Conservation (phyloP, 176 grass and related monocot species). For the Bromus sterilis region DNA sequence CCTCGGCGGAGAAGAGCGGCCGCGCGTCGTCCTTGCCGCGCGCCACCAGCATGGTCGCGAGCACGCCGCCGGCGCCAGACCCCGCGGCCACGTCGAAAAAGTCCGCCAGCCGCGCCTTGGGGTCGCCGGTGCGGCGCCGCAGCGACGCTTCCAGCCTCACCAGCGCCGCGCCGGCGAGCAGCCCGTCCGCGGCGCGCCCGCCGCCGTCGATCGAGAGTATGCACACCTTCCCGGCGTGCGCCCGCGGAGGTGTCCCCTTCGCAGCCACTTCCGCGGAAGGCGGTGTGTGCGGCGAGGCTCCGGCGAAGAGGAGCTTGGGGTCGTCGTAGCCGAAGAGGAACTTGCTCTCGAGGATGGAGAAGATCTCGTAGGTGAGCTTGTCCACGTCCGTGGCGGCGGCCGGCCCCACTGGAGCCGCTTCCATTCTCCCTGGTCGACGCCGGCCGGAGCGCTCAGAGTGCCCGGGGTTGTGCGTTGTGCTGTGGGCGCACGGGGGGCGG, state of each 20-base stretch:
- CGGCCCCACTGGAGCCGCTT: slow-evolving; percentile 5
- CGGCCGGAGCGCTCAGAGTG: neutral
- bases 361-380: slow-evolving; percentile 96
- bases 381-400: slow-evolving; percentile 48
- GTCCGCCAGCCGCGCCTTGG: slow-evolving; percentile 47
- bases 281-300: neutral
- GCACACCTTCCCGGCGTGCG: slow-evolving; percentile 39
- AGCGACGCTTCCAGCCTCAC: slow-evolving; percentile 65
- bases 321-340: slow-evolving; percentile 90
- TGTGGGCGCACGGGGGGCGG: slow-evolving; percentile 7
- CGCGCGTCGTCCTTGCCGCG: slow-evolving; percentile 38
- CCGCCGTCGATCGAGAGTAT: slow-evolving; percentile 94
- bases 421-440: neutral
- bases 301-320: slow-evolving; percentile 51
- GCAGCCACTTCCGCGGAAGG: neutral
- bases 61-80: slow-evolving; percentile 83
- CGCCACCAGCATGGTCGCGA: slow-evolving; percentile 77
- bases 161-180: slow-evolving; percentile 62
- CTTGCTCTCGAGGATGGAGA: slow-evolving; percentile 94
- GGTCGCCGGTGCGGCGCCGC: slow-evolving; percentile 48
- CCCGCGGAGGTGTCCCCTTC: neutral
- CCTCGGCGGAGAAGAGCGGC: slow-evolving; percentile 64
- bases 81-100: slow-evolving; percentile 86
- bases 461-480: neutral
- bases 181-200: slow-evolving; percentile 51